Base-by-base conservation (phyloP, 116 monocot genomes). In the Papilionanthe hybrid region DNA sequence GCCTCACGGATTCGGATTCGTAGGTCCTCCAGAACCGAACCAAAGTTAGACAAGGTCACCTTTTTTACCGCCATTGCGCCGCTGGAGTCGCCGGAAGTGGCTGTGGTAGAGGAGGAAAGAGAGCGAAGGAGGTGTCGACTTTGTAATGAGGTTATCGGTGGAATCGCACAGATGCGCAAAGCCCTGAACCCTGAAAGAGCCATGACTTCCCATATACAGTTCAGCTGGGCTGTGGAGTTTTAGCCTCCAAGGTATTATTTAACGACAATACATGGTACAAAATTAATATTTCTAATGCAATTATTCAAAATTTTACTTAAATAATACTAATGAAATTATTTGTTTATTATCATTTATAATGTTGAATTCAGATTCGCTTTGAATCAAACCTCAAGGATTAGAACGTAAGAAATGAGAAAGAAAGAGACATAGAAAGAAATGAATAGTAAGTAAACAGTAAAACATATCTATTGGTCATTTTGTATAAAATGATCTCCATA, bases 1-100 rank as follows among this genome's bases (percentile, higher is more conserved):
- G 95, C 78, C 12, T 84, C 86, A 50, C 85, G 83, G 42, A 99
- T 88, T 19, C 71, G 89, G 29, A 72, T 37, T 27, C 86, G 87
- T 19, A 99, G 90, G 17, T 85, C 83, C 29, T 91, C 87, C 49
- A 95, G 82, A 17, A 82, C 83, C 65, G 86, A 55, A 49, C 68
- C 48, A 85, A 99, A 93, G 90, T 99, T 95, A 69, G 84, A 78
- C 72, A 77, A 56, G 29, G 91, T 93, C 75, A 99, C 95, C 80
- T 86, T 86, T 85, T 93, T 99, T 56, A 98, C 91, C 17, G 84
- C 81, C 45, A 89, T 81, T 7, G 81, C 82, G 57, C 58, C 79
- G 73, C 27, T 73, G 8, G 25, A 57, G 50, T 25, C 56, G 82
- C 27, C 45, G 11, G 79, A 53, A 25, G 77, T 43, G 57, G 75